Evolutionary conservation across 495 filamentous ascomycete species (phyloP).

Genomic region (Parathielavia hyrcaniae): DNA sequence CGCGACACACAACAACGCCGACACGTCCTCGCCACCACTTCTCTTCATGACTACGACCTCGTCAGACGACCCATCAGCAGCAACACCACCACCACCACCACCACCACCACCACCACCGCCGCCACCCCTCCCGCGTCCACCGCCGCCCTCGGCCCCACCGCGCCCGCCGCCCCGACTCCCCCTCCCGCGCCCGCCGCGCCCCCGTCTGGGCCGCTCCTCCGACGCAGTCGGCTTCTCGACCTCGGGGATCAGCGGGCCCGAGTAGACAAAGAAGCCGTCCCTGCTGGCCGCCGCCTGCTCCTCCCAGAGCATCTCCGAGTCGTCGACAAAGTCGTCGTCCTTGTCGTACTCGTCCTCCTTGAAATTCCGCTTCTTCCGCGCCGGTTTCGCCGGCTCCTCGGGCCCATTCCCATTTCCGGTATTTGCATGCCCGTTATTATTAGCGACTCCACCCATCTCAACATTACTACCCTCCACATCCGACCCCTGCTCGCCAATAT

Average conservation of each 20-base stretch:
- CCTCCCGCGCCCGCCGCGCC: constrained; percentile 56
- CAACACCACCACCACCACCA: no score
- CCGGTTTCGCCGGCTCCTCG: constrained; percentile 56
- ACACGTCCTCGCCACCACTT: no score
- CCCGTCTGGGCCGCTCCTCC: constrained; percentile 70
- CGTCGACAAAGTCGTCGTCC: constrained; percentile 95
- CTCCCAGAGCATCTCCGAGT: constrained; percentile 92
- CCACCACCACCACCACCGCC: not conserved
- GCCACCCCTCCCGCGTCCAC: constrained; percentile 26
- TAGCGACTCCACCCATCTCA: constrained; percentile 46
- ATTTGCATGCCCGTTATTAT: not conserved
- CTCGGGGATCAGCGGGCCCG: constrained; percentile 76
- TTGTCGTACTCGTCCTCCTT: constrained; percentile 96
- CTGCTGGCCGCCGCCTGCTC: constrained; percentile 88
- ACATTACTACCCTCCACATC: constrained; percentile 68
- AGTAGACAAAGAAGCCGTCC: constrained; percentile 87
- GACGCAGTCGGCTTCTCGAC: constrained; percentile 75
- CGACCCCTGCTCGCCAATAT: constrained; percentile 44
- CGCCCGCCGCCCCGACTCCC: constrained; percentile 52
- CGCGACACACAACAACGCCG: no score
- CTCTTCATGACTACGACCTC: no score
- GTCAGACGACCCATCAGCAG: no score
- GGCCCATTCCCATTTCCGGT: constrained; percentile 27
- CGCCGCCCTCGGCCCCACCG: constrained; percentile 39
- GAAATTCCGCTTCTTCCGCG: constrained; percentile 65